Evolutionary conservation across 768 basidiomycete genomes (phyloP).

Genomic region (Agrocybe praecox): DNA sequence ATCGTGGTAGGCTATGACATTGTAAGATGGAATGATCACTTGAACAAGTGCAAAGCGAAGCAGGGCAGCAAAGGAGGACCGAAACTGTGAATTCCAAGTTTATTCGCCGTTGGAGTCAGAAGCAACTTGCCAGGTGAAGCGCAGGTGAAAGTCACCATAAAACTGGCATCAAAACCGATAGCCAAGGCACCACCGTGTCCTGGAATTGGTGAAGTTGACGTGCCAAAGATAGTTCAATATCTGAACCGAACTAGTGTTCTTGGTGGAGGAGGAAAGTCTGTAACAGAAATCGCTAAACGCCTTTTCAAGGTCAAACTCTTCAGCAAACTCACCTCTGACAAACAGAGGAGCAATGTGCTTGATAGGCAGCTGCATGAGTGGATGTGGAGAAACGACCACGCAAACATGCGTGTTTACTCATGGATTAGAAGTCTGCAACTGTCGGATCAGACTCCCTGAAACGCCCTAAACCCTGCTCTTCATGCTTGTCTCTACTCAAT

Average conservation of each 20-base stretch:
- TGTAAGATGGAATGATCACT: constrained; percentile 6
- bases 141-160: too few relatives aligned
- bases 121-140: too few relatives aligned
- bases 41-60: neutral
- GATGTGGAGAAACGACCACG: constrained; percentile 27
- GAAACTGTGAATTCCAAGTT: neutral
- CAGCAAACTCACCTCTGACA: neutral
- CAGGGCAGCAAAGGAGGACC: neutral
- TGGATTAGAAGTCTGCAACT: neutral
- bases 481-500: neutral
- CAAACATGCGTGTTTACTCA: constrained; percentile 4
- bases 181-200: constrained; percentile 9
- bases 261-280: constrained; percentile 14
- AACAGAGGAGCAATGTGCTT: constrained; percentile 1
- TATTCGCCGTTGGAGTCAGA: too few relatives aligned
- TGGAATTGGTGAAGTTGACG: constrained; percentile 2
- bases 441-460: neutral
- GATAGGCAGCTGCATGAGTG: constrained; percentile 16
- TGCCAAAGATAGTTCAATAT: constrained; percentile 9
- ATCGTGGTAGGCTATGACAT: too few relatives aligned
- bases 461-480: neutral
- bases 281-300: constrained; percentile 7
- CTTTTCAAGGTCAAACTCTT: constrained; percentile 4
- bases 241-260: constrained; percentile 10
- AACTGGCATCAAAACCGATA: too few relatives aligned